A percentile compares a stretch with the other conserved stretches of the same genome.
These are phyloP conservation scores for Lactarius evosmus DNA, from an alignment of 768 basidiomycete genomes.

Conservation along the genomic window DNA sequence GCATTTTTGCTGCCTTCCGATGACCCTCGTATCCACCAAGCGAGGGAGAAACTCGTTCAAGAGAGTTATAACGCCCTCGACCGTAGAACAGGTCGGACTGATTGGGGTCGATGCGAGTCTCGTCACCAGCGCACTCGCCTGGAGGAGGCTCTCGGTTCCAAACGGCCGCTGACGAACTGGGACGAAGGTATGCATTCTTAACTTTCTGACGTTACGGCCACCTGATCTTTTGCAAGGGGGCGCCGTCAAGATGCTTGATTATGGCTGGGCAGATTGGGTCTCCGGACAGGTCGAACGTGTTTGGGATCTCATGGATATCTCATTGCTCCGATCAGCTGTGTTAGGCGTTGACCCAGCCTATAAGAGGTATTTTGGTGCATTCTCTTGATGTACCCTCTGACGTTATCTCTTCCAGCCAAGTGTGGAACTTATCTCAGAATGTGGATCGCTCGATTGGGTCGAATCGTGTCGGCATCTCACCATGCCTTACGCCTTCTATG, in stretches of 20 bases:
- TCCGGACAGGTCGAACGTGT: constrained; percentile 91
- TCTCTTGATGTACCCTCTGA: background rate
- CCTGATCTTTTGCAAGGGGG: constrained; percentile 50
- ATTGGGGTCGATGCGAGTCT: constrained; percentile 92
- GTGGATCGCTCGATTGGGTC: constrained; percentile 89
- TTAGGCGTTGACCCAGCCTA: constrained; percentile 81
- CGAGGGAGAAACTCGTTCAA: constrained; percentile 77
- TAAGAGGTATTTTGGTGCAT: constrained; percentile 64
- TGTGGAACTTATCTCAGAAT: constrained; percentile 97
- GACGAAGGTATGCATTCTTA: constrained; percentile 64
- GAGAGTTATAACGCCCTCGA: constrained; percentile 63
- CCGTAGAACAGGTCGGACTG: constrained; percentile 68
- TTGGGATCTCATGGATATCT: constrained; percentile 94
- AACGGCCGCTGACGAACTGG: constrained; percentile 89
- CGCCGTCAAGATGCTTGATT: constrained; percentile 80
- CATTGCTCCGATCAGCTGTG: constrained; percentile 72
- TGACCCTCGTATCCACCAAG: constrained; percentile 87
- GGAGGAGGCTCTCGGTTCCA: constrained; percentile 77
- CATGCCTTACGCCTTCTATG: constrained; percentile 94
- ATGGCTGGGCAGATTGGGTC: constrained; percentile 94
- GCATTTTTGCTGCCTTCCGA: constrained; percentile 89
- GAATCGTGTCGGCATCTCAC: constrained; percentile 77
- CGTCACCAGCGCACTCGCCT: constrained; percentile 85
- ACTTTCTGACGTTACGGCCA: constrained; percentile 10
- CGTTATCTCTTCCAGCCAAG: constrained; percentile 47